Evolutionary conservation across 768 basidiomycete species (phyloP), one percentile per base, ranked within the genome.

Genomic region (Serendipita vermifera): DNA sequence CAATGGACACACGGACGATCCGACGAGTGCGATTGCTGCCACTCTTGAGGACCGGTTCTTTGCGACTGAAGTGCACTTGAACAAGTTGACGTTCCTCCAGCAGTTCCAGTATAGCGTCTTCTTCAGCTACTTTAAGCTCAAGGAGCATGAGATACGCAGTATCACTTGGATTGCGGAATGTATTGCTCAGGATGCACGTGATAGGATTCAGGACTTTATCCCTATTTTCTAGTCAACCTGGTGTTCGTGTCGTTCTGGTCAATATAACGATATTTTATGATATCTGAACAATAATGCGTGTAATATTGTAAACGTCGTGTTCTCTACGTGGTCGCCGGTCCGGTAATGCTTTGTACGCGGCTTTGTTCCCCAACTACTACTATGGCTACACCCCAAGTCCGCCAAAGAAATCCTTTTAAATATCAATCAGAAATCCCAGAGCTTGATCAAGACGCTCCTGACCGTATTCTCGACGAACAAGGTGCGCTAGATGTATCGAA

Each of bases 141-240:
- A 87, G 74, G 88, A 91, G 70, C 85, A 89, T 73, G 88, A 92
- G 71, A 85, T 90, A 59, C 75, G 87, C 60, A 89, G 86, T 63
- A 64, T 92, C 63, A 88, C 85, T 27, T 91, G 88, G 89, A 92
- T 96, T 70, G 90, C 91, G 55, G 94, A 98, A 73, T 97, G 94
- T 70, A 96, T 98, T 63, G 92, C 92, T 6, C 94, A 97, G 74
- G 85, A 94, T 71, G 91, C 92, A 39, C 82, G 84, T 70, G 89
- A 96, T 65, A 81, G 94, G 72, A 91, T 98, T 72, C 83, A 90
- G 66, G 90, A 94, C 71, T 92, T 83, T 71, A 91, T 93, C 75
- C 83, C 87, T 63, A 85, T 90, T 60, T 90, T 90, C 67, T 92
- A 41, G 39, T 41, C 7, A 26, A 41, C 26, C 9, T 41, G 17